These are phyloP conservation scores for Ogataea nakhonphanomensis DNA, from an alignment of 805 yeast species.

Conservation along the genomic window DNA sequence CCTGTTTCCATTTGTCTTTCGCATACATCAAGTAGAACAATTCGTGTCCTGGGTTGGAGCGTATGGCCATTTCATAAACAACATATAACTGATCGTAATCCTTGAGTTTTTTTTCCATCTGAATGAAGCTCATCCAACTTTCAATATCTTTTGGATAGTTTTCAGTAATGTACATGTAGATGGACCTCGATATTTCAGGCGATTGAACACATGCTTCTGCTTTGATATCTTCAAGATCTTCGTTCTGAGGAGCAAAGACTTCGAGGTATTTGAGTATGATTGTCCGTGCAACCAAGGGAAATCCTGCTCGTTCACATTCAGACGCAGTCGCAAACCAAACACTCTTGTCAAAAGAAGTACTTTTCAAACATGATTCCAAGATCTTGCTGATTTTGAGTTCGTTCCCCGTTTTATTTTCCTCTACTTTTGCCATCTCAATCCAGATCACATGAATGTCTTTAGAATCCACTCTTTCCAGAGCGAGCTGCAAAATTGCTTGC, in stretches of 20 bases:
- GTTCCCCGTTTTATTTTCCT: conserved; percentile 48
- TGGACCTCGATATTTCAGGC: conserved; percentile 42
- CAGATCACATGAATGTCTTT: conserved; percentile 53
- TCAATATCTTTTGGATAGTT: conserved; percentile 43
- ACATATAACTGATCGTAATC: conserved; percentile 34
- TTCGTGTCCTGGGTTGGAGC: conserved; percentile 45
- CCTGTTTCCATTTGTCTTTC: conserved; percentile 56
- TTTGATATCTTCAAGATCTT: conserved; percentile 31
- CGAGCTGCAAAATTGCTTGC: conserved; percentile 51
- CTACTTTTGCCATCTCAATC: conserved; percentile 67
- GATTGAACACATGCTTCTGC: conserved; percentile 35
- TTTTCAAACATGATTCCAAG: conserved; percentile 45
- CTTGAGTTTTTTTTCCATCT: conserved; percentile 30
- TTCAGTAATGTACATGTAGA: conserved; percentile 44
- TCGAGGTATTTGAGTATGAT: conserved; percentile 45
- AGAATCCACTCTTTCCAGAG: conserved; percentile 53
- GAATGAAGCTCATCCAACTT: conserved; percentile 49
- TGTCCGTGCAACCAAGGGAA: conserved; percentile 47
- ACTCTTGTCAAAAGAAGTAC: conserved; percentile 36
- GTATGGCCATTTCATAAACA: conserved; percentile 53
- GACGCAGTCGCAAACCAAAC: conserved; percentile 60
- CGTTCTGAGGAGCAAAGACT: conserved; percentile 19
- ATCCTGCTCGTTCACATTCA: conserved; percentile 46
- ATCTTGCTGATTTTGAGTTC: conserved; percentile 46
- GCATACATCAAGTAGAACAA: conserved; percentile 66